phyloP scores from a whole-genome alignment of 345 rosid genomes.

The Carallia brachiata region DNA sequence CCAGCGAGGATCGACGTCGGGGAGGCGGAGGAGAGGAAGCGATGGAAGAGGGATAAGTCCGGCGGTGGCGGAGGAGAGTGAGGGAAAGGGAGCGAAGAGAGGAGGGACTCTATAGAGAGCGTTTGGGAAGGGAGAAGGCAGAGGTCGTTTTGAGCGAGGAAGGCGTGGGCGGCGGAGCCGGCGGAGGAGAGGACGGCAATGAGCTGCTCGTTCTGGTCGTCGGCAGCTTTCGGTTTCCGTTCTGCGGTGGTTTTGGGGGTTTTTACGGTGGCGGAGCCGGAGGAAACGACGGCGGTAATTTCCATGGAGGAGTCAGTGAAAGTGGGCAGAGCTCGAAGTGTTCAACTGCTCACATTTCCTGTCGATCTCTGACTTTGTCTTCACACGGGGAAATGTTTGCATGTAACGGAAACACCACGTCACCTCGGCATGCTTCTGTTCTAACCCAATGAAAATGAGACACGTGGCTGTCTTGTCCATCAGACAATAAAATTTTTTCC shows the following conservation, averaged over 20 bases:
- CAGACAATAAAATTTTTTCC: too few relatives aligned
- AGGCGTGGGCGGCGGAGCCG: slow-evolving; percentile 41
- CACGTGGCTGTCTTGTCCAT: too few relatives aligned
- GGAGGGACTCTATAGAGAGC: slow-evolving; percentile 38
- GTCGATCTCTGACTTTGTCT: too few relatives aligned
- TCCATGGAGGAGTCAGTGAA: slow-evolving; percentile 19
- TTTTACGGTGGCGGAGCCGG: neutral
- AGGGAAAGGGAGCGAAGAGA: slow-evolving; percentile 30
- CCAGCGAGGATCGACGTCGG: slow-evolving; percentile 56
- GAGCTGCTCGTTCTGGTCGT: slow-evolving; percentile 16
- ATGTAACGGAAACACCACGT: too few relatives aligned
- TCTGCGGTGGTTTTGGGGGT: slow-evolving; percentile 6
- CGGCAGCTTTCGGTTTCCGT: slow-evolving; percentile 15
- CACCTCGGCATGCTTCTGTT: too few relatives aligned
- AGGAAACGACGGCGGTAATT: slow-evolving; percentile 6
- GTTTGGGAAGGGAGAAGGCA: slow-evolving; percentile 45
- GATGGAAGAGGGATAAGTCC: slow-evolving; percentile 43
- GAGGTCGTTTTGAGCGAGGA: slow-evolving; percentile 48
- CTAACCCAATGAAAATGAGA: too few relatives aligned
- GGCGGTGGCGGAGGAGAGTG: slow-evolving; percentile 18
- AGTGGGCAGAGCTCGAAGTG: neutral
- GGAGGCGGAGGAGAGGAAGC: slow-evolving; percentile 38
- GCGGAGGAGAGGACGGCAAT: slow-evolving; percentile 42
- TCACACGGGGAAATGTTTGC: too few relatives aligned
- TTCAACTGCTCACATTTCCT: neutral